Percentiles rank a stretch among this genome's conserved stretches.
phyloP scores from a whole-genome alignment of 2,329 filamentous ascomycete genomes.

The Pyrenophora seminiperda region DNA sequence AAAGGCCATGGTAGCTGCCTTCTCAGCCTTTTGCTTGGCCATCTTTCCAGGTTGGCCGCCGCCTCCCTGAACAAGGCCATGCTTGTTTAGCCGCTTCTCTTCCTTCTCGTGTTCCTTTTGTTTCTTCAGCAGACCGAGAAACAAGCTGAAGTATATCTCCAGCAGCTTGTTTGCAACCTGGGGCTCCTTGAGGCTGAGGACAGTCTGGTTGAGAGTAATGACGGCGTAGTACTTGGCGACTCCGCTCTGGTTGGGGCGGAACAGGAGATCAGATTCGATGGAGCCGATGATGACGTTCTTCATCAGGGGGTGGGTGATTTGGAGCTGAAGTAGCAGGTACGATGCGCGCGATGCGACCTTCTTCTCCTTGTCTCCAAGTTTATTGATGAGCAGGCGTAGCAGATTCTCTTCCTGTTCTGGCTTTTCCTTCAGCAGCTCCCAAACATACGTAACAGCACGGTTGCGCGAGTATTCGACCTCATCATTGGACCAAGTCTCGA shows the following conservation, averaged over 20 bases:
- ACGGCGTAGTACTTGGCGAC: conserved; percentile 95
- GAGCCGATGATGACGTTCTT: conserved; percentile 83
- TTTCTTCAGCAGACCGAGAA: conserved; percentile 79
- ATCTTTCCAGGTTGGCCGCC: conserved; percentile 60
- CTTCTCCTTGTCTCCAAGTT: conserved; percentile 91
- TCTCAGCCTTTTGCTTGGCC: conserved; percentile 54
- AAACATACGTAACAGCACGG: conserved; percentile 87
- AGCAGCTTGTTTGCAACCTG: conserved; percentile 79
- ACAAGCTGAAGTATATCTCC: conserved; percentile 90
- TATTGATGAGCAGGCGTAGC: conserved; percentile 89
- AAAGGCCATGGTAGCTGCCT: conserved; percentile 51
- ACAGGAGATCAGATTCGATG: conserved; percentile 85
- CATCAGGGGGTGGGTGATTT: conserved; percentile 90
- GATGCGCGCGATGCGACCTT: conserved; percentile 95
- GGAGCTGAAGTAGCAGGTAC: conserved; percentile 88
- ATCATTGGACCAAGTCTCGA: conserved; percentile 92
- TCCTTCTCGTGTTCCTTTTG: conserved; percentile 49
- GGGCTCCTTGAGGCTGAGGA: conserved; percentile 83
- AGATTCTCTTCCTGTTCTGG: conserved; percentile 97
- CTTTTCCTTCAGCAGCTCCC: conserved; percentile 89
- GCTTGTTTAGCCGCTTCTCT: conserved; percentile 52
- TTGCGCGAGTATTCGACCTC: conserved; percentile 93
- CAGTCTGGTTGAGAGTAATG: conserved; percentile 96
- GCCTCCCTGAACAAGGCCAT: conserved; percentile 60
- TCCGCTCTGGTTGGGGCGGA: conserved; percentile 82